A percentile compares a stretch with the other conserved stretches of the same genome.
Conservation (phyloP, 306 rosid genomes). For the Arachis hypogaea region DNA sequence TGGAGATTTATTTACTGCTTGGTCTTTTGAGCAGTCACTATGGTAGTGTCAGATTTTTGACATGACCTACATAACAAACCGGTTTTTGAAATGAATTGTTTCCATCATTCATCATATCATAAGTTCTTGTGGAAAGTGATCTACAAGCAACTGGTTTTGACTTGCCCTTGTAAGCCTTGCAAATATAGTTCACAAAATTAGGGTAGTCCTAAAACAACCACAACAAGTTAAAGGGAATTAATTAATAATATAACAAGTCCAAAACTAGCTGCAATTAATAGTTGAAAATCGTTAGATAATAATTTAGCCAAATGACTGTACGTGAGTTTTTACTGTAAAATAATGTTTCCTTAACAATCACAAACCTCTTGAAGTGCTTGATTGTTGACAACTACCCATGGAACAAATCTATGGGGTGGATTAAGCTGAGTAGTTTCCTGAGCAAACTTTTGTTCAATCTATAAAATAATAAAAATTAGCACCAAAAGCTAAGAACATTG, state of each 20-base stretch:
- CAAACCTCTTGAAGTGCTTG: constrained; percentile 77
- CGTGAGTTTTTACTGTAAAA: too few relatives aligned
- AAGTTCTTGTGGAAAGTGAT: constrained; percentile 41
- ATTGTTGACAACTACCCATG: constrained; percentile 82
- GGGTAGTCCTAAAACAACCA: constrained; percentile 55
- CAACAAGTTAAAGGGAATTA: constrained; percentile 13
- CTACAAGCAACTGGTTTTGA: constrained; percentile 56
- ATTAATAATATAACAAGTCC: background rate
- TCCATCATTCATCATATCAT: constrained; percentile 27
- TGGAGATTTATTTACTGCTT: constrained; percentile 10
- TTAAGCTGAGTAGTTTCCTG: constrained; percentile 64
- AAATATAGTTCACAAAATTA: constrained; percentile 62
- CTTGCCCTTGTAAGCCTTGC: constrained; percentile 62
- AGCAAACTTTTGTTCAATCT: constrained; percentile 70
- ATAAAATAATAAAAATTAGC: background rate
- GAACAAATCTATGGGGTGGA: constrained; percentile 78
- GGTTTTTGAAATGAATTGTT: constrained; percentile 31
- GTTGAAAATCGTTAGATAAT: too few relatives aligned
- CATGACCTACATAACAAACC: constrained; percentile 47
- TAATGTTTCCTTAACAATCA: background rate
- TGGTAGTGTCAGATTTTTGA: constrained; percentile 43
- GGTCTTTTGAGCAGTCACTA: constrained; percentile 2
- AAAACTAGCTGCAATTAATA: background rate
- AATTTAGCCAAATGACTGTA: too few relatives aligned
- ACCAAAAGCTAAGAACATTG: too few relatives aligned